Evolutionary conservation across 2,329 filamentous ascomycete species (phyloP).

Genomic region (Chaetomiaceae sp.): DNA sequence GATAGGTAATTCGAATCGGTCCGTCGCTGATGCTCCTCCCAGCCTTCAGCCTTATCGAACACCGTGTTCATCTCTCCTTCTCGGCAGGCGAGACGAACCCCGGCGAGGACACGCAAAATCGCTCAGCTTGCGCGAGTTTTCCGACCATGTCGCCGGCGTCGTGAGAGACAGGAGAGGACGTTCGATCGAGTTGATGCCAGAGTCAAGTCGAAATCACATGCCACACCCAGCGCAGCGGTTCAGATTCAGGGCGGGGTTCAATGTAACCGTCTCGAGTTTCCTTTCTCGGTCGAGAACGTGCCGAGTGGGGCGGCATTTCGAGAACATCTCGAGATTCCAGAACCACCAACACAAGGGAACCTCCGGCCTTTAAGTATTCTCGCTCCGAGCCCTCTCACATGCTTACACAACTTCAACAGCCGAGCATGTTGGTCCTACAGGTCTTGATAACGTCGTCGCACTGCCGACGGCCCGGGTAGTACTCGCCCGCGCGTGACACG

Average conservation of each 20-base stretch:
- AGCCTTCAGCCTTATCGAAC: not conserved
- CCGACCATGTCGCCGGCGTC: not conserved
- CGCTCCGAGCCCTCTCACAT: slow-evolving; percentile 1
- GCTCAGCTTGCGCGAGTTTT: not conserved
- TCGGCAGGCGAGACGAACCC: too few relatives aligned
- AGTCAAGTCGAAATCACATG: not conserved
- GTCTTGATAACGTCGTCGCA: not conserved
- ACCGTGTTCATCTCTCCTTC: not conserved
- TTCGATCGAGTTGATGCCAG: not conserved
- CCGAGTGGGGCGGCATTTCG: not conserved
- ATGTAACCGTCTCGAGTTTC: not conserved
- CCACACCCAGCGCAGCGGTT: not conserved
- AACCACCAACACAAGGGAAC: not conserved
- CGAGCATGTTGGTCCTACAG: not conserved
- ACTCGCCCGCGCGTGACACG: not conserved
- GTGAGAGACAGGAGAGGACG: not conserved
- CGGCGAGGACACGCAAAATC: not conserved
- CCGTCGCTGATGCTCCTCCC: not conserved
- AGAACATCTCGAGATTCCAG: too few relatives aligned
- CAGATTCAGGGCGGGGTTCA: not conserved
- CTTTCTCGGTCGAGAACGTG: not conserved
- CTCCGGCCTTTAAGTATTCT: not conserved
- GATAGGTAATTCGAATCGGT: slow-evolving; percentile 18
- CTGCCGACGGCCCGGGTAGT: too few relatives aligned
- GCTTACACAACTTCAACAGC: not conserved